Conservation (phyloP, 2,329 filamentous ascomycete genomes). For the Pleomassaria siparia region DNA sequence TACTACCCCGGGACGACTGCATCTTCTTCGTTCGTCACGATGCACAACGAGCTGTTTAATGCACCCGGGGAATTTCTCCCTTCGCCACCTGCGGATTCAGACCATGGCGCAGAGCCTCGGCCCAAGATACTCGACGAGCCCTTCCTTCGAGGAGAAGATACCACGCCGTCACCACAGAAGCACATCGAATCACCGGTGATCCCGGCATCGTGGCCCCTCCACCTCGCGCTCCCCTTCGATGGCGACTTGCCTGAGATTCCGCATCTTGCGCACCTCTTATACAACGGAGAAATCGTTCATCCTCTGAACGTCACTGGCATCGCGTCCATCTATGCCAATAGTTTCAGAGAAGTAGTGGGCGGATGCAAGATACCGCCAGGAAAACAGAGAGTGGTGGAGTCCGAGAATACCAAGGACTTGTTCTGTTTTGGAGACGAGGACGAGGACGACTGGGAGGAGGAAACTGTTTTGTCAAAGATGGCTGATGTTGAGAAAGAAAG, state of each 20-base stretch:
- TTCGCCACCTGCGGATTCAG: constrained; percentile 3
- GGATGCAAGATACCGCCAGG: constrained; percentile 56
- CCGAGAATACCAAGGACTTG: constrained; percentile 58
- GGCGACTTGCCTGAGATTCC: constrained; percentile 51
- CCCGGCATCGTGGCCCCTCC: constrained; percentile 50
- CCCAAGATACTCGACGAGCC: constrained; percentile 27
- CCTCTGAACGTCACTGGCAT: constrained; percentile 46
- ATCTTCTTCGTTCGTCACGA: constrained; percentile 62
- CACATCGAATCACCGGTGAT: constrained; percentile 50
- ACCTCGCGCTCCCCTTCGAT: constrained; percentile 51
- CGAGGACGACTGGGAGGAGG: constrained; percentile 32
- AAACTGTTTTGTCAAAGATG: constrained; percentile 11
- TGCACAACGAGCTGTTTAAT: constrained; percentile 75
- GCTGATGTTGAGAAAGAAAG: constrained; percentile 2
- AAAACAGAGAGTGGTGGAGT: constrained; percentile 33
- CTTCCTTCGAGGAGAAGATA: constrained; percentile 46
- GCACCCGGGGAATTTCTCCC: constrained; percentile 66
- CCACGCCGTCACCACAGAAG: constrained; percentile 13
- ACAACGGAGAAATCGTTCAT: constrained; percentile 59
- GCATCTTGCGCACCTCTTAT: constrained; percentile 62
- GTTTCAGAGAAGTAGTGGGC: constrained; percentile 68
- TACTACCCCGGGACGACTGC: constrained; percentile 68
- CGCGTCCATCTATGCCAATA: constrained; percentile 55
- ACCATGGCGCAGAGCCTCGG: constrained; percentile 5
- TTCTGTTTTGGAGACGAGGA: constrained; percentile 61